Percentiles rank a stretch among this genome's conserved stretches.
Evolutionary conservation across 1,139 yeast species (phyloP).

Genomic region (Saccharomyces hybrid): DNA sequence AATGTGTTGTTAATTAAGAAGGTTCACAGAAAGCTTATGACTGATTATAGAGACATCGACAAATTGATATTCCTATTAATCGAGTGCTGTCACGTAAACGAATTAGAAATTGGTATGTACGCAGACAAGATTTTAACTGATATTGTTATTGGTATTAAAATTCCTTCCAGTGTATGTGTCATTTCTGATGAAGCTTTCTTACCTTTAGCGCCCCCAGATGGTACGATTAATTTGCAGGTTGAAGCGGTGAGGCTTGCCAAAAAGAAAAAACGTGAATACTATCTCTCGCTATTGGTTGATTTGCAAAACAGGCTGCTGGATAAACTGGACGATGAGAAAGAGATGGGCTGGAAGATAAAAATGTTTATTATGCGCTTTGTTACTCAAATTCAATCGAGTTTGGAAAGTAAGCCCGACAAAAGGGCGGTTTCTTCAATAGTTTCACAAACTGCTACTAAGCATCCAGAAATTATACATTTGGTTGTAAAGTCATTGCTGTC

Average conservation of each 20-base stretch:
- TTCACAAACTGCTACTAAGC: constrained; percentile 53
- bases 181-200: constrained; percentile 40
- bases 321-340: constrained; percentile 24
- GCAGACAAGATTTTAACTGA: constrained; percentile 48
- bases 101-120: constrained; percentile 43
- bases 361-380: constrained; percentile 49
- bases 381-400: constrained; percentile 47
- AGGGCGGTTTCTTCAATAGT: constrained; percentile 39
- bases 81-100: constrained; percentile 53
- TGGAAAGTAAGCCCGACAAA: constrained; percentile 42
- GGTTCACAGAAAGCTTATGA: constrained; percentile 47
- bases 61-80: constrained; percentile 44
- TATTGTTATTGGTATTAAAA: constrained; percentile 40
- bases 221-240: constrained; percentile 47
- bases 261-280: constrained; percentile 43
- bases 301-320: constrained; percentile 41
- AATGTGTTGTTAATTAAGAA: constrained; percentile 46
- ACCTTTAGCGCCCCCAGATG: constrained; percentile 57
- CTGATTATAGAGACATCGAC: constrained; percentile 49
- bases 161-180: constrained; percentile 56
- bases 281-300: constrained; percentile 37
- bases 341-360: constrained; percentile 65
- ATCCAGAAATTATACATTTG: constrained; percentile 61
- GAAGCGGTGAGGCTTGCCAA: constrained; percentile 52
- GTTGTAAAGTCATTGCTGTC: constrained; percentile 59